Percentiles rank a stretch among this genome's conserved stretches.
Evolutionary conservation across 768 basidiomycete species (phyloP).

Genomic region (Suillus alpinus): DNA sequence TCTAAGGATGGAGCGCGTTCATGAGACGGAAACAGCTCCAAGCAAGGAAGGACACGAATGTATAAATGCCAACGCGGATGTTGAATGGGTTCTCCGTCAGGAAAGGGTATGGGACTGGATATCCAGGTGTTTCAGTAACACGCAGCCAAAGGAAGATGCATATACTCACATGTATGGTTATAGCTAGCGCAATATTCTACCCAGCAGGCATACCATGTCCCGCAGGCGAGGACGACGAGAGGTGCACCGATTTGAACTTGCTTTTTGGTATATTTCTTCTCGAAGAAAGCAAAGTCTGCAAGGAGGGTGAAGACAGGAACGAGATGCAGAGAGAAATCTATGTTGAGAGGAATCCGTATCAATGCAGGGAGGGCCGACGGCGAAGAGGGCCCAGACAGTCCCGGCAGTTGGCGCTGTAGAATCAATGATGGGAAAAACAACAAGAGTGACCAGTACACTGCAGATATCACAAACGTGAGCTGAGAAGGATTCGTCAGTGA

Average conservation of each 20-base stretch:
- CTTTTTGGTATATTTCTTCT: slow-evolving; percentile 47
- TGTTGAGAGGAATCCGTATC: slow-evolving; percentile 44
- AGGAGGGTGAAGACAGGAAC: slow-evolving; percentile 56
- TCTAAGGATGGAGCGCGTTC: slow-evolving; percentile 52
- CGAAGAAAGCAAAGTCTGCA: slow-evolving; percentile 67
- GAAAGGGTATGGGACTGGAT: slow-evolving; percentile 80
- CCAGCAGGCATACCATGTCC: slow-evolving; percentile 57
- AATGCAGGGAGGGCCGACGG: slow-evolving; percentile 12
- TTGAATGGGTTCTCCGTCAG: slow-evolving; percentile 55
- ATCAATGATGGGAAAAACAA: slow-evolving; percentile 57
- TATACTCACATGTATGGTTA: slow-evolving; percentile 61
- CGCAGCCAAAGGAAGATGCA: background rate
- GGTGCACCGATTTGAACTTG: slow-evolving; percentile 17
- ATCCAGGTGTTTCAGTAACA: slow-evolving; percentile 4
- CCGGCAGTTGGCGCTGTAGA: slow-evolving; percentile 25
- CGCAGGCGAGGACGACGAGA: slow-evolving; percentile 17
- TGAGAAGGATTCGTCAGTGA: slow-evolving; percentile 11
- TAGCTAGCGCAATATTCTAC: slow-evolving; percentile 63
- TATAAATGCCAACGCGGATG: slow-evolving; percentile 60
- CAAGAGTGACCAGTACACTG: slow-evolving; percentile 71
- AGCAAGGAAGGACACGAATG: slow-evolving; percentile 47
- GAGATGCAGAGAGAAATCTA: slow-evolving; percentile 68
- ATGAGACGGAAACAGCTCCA: slow-evolving; percentile 54
- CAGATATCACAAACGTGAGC: slow-evolving; percentile 46
- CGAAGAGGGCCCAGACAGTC: background rate